These are phyloP conservation scores for Puccinia polysora DNA, from an alignment of 1,284 basidiomycete species.

Conservation along the genomic window DNA sequence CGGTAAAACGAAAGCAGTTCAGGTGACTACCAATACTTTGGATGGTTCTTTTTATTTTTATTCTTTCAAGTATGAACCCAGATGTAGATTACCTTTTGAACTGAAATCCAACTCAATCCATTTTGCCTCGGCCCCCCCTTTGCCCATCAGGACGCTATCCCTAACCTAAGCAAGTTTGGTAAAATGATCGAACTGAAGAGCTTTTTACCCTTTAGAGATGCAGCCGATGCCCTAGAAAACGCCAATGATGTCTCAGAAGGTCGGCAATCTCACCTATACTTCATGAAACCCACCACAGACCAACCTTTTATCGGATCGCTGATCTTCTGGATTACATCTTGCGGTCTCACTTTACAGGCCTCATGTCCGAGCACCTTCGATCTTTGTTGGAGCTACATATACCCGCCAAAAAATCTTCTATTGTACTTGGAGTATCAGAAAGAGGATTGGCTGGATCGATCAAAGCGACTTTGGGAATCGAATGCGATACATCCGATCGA, in stretches of 20 bases:
- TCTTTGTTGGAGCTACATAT: slow-evolving; percentile 84
- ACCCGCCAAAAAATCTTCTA: slow-evolving; percentile 63
- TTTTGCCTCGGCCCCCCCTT: too few relatives aligned
- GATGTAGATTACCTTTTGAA: too few relatives aligned
- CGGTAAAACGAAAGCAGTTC: slow-evolving; percentile 72
- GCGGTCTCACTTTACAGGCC: slow-evolving; percentile 57
- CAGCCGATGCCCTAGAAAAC: slow-evolving; percentile 92
- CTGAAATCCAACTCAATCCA: too few relatives aligned
- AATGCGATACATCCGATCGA: slow-evolving; percentile 81
- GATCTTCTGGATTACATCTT: not conserved
- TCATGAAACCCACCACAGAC: not conserved
- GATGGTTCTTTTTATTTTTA: not conserved
- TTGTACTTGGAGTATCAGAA: slow-evolving; percentile 81
- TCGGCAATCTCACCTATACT: slow-evolving; percentile 52
- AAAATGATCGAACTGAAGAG: slow-evolving; percentile 90
- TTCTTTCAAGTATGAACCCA: too few relatives aligned
- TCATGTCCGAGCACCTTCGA: slow-evolving; percentile 80
- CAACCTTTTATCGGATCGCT: slow-evolving; percentile 37
- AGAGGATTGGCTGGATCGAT: slow-evolving; percentile 73
- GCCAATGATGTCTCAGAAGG: slow-evolving; percentile 96
- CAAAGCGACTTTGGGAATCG: slow-evolving; percentile 69
- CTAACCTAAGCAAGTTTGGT: slow-evolving; percentile 81
- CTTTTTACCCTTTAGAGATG: slow-evolving; percentile 91
- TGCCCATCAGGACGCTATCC: slow-evolving; percentile 59
- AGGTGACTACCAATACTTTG: slow-evolving; percentile 56